A percentile compares a stretch with the other conserved stretches of the same genome.
Evolutionary conservation across 73 alveolate genomes (phyloP).

Genomic region (Symbiodinium natans): DNA sequence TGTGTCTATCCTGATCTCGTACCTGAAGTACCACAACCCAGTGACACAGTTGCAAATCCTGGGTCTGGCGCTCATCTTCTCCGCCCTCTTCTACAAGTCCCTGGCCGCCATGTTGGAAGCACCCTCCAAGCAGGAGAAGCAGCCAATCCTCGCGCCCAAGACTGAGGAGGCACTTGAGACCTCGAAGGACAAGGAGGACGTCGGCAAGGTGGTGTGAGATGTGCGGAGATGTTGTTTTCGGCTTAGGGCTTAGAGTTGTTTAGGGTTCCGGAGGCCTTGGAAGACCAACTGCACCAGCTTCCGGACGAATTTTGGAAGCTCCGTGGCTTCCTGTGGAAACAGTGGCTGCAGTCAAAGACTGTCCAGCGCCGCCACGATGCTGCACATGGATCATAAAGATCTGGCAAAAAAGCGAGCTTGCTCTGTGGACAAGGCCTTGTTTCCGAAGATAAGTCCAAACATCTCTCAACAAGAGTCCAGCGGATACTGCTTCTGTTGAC

Average conservation of each 20-base stretch:
- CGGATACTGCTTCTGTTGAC: no score
- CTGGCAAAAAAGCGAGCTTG: no score
- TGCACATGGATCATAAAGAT: no score
- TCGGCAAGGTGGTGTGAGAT: background rate
- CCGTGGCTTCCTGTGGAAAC: background rate
- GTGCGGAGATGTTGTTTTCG: no score
- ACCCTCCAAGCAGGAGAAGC: background rate
- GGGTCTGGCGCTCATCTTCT: constrained; percentile 35
- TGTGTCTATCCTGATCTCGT: constrained; percentile 1
- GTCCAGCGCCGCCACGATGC: background rate
- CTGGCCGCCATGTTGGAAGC: background rate
- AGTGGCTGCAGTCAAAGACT: background rate
- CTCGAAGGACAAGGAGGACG: background rate
- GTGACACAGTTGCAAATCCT: constrained; percentile 54
- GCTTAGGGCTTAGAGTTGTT: background rate
- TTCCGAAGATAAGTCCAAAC: no score
- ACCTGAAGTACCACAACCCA: constrained; percentile 71
- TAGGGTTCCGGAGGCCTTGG: background rate
- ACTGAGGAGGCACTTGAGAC: background rate
- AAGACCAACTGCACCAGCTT: background rate
- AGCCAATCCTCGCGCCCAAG: background rate
- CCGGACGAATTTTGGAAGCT: background rate
- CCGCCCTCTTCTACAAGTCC: constrained; percentile 77
- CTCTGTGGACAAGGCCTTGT: no score
- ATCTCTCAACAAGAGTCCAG: no score